A percentile compares a stretch with the other conserved stretches of the same genome.
phyloP scores from a whole-genome alignment of 176 grass and related monocot genomes.

The Tuctoria greenei region DNA sequence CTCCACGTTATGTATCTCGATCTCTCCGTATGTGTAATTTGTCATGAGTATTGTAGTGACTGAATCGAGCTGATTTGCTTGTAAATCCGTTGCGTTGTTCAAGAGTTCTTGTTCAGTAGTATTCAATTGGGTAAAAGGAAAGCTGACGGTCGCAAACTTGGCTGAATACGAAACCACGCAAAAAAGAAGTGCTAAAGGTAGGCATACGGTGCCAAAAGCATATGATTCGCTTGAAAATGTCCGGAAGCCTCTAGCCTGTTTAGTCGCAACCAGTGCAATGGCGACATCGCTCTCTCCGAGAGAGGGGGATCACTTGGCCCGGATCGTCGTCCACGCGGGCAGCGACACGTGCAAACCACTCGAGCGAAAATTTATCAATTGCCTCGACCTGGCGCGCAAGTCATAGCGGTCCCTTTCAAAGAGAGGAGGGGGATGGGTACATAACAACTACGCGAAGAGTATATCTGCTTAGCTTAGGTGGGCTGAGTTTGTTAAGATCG shows the following conservation, averaged over 20 bases:
- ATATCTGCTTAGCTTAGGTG: too few relatives aligned
- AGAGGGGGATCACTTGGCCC: background rate
- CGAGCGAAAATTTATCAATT: background rate
- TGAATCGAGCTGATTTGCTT: background rate
- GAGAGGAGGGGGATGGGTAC: background rate
- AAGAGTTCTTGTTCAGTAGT: background rate
- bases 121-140: background rate
- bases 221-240: background rate
- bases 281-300: background rate
- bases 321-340: background rate
- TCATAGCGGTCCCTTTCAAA: background rate
- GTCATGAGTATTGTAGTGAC: background rate
- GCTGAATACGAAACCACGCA: background rate
- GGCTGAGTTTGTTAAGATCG: conserved; percentile 69
- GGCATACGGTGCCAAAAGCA: background rate
- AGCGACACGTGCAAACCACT: too few relatives aligned
- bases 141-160: background rate
- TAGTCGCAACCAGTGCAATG: background rate
- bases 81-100: background rate
- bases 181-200: background rate
- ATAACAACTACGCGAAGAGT: too few relatives aligned
- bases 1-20: background rate
- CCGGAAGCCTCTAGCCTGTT: background rate
- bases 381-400: background rate
- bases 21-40: background rate